Evolutionary conservation across 176 grass and related monocot genomes (phyloP).

Genomic region (Juncus inflexus): DNA sequence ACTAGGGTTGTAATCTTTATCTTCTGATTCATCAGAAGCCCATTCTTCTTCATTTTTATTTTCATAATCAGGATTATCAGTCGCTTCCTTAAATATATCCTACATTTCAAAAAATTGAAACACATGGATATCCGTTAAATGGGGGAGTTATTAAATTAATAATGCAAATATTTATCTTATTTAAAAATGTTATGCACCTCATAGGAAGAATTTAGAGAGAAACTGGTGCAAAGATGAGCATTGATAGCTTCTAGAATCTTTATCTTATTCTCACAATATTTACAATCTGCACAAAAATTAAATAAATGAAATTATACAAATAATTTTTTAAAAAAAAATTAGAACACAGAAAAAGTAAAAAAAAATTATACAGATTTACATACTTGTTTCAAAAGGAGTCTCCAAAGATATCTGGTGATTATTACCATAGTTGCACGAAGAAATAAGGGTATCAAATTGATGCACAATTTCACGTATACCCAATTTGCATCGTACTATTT

Average conservation of each 20-base stretch:
- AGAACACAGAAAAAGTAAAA: slow-evolving; percentile 17
- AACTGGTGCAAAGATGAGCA: slow-evolving; percentile 77
- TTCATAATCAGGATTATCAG: slow-evolving; percentile 33
- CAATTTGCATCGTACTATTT: slow-evolving; percentile 86
- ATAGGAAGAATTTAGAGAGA: slow-evolving; percentile 43
- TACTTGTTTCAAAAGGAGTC: slow-evolving; percentile 52
- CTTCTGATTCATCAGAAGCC: slow-evolving; percentile 97
- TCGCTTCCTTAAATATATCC: slow-evolving; percentile 93
- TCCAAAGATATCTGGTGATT: slow-evolving; percentile 70
- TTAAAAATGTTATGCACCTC: slow-evolving; percentile 32
- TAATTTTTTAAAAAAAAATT: background rate
- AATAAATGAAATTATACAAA: background rate
- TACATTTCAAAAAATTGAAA: slow-evolving; percentile 32
- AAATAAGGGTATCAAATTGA: slow-evolving; percentile 65
- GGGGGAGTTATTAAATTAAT: background rate
- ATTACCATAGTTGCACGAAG: slow-evolving; percentile 59
- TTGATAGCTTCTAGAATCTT: slow-evolving; percentile 85
- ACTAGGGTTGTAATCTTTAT: slow-evolving; percentile 89
- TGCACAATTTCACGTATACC: slow-evolving; percentile 80
- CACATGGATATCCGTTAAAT: background rate
- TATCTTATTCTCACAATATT: slow-evolving; percentile 73
- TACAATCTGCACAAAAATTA: slow-evolving; percentile 36
- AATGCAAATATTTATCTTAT: too few relatives aligned
- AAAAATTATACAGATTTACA: slow-evolving; percentile 33
- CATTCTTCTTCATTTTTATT: slow-evolving; percentile 56